phyloP scores from a whole-genome alignment of 2,329 filamentous ascomycete genomes.

The Penicillium sp. region DNA sequence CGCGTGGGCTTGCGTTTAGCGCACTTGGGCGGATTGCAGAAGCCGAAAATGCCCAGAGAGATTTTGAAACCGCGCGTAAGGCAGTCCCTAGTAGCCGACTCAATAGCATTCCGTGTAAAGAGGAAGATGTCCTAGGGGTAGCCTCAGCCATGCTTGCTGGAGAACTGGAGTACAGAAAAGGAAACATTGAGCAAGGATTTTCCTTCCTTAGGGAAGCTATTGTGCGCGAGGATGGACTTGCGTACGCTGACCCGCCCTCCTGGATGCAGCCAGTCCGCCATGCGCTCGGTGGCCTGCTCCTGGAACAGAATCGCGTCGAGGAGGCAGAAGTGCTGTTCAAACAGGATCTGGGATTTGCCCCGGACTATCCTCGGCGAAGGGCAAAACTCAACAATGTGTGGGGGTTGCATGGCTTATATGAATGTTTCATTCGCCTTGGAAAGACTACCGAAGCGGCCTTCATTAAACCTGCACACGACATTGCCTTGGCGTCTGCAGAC shows the following conservation, averaged over 20 bases:
- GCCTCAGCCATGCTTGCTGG: slow-evolving; percentile 64
- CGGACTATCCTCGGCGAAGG: slow-evolving; percentile 57
- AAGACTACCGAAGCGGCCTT: slow-evolving; percentile 44
- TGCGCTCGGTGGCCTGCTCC: slow-evolving; percentile 63
- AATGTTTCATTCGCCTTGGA: slow-evolving; percentile 59
- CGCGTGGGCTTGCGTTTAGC: slow-evolving; percentile 62
- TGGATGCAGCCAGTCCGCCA: slow-evolving; percentile 73
- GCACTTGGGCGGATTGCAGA: slow-evolving; percentile 53
- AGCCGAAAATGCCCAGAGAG: slow-evolving; percentile 50
- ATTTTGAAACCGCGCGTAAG: slow-evolving; percentile 52
- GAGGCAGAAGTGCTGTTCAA: slow-evolving; percentile 56
- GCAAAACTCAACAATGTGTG: slow-evolving; percentile 69
- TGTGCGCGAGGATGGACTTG: slow-evolving; percentile 58
- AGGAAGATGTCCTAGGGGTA: slow-evolving; percentile 59
- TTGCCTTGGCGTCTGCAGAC: slow-evolving; percentile 56
- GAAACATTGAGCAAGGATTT: slow-evolving; percentile 58
- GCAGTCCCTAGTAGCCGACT: slow-evolving; percentile 58
- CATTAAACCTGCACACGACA: slow-evolving; percentile 47
- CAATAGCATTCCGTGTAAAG: slow-evolving; percentile 61
- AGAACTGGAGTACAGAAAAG: slow-evolving; percentile 66
- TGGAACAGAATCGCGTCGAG: slow-evolving; percentile 59
- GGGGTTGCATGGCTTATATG: slow-evolving; percentile 68
- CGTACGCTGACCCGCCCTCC: slow-evolving; percentile 69
- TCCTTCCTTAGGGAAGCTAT: slow-evolving; percentile 56
- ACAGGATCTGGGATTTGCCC: slow-evolving; percentile 57